Evolutionary conservation across 306 rosid species (phyloP), one percentile per base, ranked within the genome.

Genomic region (Pyrus pyrifolia): DNA sequence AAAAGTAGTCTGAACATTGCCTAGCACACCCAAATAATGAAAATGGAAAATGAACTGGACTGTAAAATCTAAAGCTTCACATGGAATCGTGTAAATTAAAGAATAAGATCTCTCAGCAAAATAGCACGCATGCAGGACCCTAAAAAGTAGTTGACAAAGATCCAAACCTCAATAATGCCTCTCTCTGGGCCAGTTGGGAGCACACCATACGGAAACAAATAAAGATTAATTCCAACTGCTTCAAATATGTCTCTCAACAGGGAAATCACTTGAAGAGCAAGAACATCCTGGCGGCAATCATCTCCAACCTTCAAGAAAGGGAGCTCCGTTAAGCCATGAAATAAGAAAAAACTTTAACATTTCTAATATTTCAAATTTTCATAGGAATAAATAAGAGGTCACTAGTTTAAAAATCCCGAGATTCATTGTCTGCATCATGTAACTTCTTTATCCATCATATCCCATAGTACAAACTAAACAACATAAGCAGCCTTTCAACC

Each of bases 261-360:
- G 27, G 99, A 58, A 81, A 95, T 95, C 77, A 95, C 97, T 92
- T 95, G 99, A 85, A 95, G 97, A 78, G 99, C 99, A 78, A 95
- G 97, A 81, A 95, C 97, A 82, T 95, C 99, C 87, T 95, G 99
- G 75, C 99, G 89, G 85, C 99, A 95, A 86, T 95, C 99, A 83
- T 95, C 99, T 88, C 99, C 99, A 76, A 92, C 97, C 99, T 92
- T 72, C 31, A 83, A 84, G 17, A 8, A 82, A 83, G 45, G 83
- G 64, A 79, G 72, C 72, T 64, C 19, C 30, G 74, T 86, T 64
- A 87, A 80, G 68, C 76, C 74, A 76, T 69, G 83, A 76, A 75
- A 19, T 30, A 83, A 61, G 49, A 74, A 62, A 25, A 15, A 11
- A 19, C 13, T 22, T 57, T 13, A 49, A 15, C 55, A 38, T 25